A percentile compares a stretch with the other conserved stretches of the same genome.
Conservation (phyloP, 352 stramenopile species). For the Salisapilia sapeloensis region DNA sequence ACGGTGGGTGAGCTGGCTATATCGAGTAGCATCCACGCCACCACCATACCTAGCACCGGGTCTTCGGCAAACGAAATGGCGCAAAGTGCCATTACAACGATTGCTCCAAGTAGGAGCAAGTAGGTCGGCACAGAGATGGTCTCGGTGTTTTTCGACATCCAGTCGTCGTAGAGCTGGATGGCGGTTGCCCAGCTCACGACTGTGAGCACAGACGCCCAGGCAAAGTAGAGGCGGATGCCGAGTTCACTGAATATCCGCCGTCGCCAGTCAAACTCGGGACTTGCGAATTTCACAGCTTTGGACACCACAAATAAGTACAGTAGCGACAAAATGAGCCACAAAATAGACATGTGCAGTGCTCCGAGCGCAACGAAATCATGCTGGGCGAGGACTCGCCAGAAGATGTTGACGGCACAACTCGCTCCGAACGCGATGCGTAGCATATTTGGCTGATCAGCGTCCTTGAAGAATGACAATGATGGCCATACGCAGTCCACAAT, state of each 20-base stretch:
- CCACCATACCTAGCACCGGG: constrained; percentile 30
- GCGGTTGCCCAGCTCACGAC: constrained; percentile 21
- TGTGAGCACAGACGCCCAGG: constrained; percentile 32
- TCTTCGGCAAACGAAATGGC: constrained; percentile 31
- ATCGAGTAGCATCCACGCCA: constrained; percentile 24
- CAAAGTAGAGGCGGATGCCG: constrained; percentile 41
- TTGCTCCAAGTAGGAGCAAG: constrained; percentile 18
- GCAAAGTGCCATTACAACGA: constrained; percentile 19
- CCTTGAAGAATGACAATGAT: constrained; percentile 23
- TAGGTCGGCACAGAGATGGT: constrained; percentile 23
- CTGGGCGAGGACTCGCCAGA: constrained; percentile 36
- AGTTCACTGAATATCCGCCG: constrained; percentile 45
- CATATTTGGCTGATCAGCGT: constrained; percentile 16
- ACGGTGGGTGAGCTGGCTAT: constrained; percentile 17
- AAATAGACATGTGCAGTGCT: constrained; percentile 25
- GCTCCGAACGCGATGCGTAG: constrained; percentile 35
- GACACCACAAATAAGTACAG: constrained; percentile 37
- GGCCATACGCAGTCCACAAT: constrained; percentile 36
- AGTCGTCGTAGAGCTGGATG: neutral
- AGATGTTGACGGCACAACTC: constrained; percentile 25
- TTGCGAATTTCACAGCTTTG: too few relatives aligned
- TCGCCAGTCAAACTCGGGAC: constrained; percentile 30
- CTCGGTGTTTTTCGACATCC: too few relatives aligned
- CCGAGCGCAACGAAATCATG: constrained; percentile 14
- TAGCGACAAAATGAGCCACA: constrained; percentile 37